Evolutionary conservation across 306 rosid species (phyloP).

Genomic region (Erythrophleum fordii): DNA sequence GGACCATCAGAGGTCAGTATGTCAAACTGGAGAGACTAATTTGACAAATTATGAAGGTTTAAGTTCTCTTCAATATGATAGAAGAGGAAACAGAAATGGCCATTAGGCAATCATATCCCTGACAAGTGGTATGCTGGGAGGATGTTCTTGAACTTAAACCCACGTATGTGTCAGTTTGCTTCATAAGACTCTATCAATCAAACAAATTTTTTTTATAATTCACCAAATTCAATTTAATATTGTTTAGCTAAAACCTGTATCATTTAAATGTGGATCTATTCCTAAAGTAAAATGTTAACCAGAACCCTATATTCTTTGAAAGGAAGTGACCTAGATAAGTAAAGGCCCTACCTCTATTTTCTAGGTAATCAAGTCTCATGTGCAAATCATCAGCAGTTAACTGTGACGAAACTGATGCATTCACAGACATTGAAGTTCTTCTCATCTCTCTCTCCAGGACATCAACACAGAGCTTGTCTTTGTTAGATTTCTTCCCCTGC

Average conservation of each 20-base stretch:
- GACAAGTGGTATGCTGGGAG: not conserved
- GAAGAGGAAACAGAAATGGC: not conserved
- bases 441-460: slow-evolving; percentile 86
- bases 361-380: slow-evolving; percentile 70
- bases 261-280: slow-evolving; percentile 7
- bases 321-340: slow-evolving; percentile 25
- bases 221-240: not conserved
- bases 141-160: not conserved
- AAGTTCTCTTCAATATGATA: not conserved
- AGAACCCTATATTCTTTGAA: slow-evolving; percentile 18
- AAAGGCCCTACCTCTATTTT: slow-evolving; percentile 72
- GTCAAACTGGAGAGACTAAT: not conserved
- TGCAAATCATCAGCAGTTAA: slow-evolving; percentile 63
- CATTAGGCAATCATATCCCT: not conserved
- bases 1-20: not conserved
- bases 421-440: slow-evolving; percentile 59
- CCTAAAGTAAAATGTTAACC: slow-evolving; percentile 14
- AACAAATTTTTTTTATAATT: not conserved
- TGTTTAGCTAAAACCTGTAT: not conserved
- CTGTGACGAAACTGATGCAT: slow-evolving; percentile 49
- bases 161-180: not conserved
- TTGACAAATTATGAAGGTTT: not conserved
- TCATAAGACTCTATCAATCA: not conserved
- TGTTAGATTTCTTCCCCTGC: slow-evolving; percentile 73
- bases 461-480: slow-evolving; percentile 83